A percentile compares a stretch with the other conserved stretches of the same genome.
phyloP scores from a whole-genome alignment of 2,329 filamentous ascomycete genomes.

The Colletotrichum chrysophilum region DNA sequence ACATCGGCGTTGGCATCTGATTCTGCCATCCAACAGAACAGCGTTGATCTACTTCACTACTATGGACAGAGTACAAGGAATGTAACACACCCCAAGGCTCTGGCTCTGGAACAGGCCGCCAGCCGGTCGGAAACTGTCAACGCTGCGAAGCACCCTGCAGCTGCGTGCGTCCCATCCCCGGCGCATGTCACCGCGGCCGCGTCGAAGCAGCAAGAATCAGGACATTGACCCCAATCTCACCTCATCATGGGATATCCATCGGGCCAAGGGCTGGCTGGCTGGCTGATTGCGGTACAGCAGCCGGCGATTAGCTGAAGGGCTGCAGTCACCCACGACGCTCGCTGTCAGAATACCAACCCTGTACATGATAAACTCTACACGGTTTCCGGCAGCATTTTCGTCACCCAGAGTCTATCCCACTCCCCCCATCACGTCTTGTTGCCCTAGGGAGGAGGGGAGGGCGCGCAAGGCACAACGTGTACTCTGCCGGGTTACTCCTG shows the following conservation, averaged over 20 bases:
- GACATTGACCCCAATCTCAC: neutral
- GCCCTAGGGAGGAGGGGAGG: neutral
- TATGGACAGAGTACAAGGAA: neutral
- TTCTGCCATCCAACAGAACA: neutral
- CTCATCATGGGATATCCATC: neutral
- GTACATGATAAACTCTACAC: neutral
- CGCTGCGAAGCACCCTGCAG: neutral
- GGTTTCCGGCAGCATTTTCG: neutral
- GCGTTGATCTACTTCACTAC: too few species aligned
- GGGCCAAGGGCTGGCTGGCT: neutral
- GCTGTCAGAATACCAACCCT: neutral
- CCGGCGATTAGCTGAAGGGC: neutral
- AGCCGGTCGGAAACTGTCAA: neutral
- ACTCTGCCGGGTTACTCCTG: neutral
- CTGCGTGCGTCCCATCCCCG: neutral
- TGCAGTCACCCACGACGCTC: neutral
- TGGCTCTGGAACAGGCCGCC: neutral
- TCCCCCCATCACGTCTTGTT: neutral
- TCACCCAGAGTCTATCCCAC: neutral
- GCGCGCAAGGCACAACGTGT: neutral
- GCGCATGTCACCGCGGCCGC: neutral
- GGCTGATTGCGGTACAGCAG: neutral
- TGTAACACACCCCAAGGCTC: neutral
- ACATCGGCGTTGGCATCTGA: neutral
- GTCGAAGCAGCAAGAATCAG: neutral